Evolutionary conservation across 148 eudicot species (phyloP).

Genomic region (Vaccinium corymbosum): DNA sequence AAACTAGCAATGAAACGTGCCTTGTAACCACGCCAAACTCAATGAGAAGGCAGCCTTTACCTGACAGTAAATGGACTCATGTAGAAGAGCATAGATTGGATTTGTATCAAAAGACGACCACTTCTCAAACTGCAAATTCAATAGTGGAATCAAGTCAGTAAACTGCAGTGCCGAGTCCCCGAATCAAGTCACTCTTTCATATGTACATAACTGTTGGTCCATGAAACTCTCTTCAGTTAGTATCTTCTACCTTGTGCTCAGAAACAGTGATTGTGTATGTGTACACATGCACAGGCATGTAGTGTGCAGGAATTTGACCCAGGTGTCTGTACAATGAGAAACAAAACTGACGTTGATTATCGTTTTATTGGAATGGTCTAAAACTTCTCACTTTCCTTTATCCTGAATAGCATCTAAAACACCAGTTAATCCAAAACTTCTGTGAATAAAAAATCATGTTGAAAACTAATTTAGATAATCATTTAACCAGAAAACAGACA

Average conservation of each 20-base stretch:
- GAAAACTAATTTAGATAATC: background rate
- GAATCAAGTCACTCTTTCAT: background rate
- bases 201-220: background rate
- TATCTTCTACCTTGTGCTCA: background rate
- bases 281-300: background rate
- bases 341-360: background rate
- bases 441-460: background rate
- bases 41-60: conserved; percentile 22
- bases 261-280: background rate
- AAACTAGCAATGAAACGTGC: conserved; percentile 1
- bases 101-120: conserved; percentile 72
- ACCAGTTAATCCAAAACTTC: background rate
- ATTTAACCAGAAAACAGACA: background rate
- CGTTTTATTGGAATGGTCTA: background rate
- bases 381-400: background rate
- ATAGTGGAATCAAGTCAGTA: conserved; percentile 18
- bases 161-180: background rate
- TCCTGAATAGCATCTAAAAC: background rate
- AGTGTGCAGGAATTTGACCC: background rate
- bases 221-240: background rate
- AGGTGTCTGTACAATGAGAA: background rate
- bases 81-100: conserved; percentile 81
- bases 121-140: conserved; percentile 66
- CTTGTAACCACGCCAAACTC: background rate
- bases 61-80: conserved; percentile 91